Base-by-base conservation (phyloP, 2,329 filamentous ascomycete genomes). In the Botrytis tulipae region DNA sequence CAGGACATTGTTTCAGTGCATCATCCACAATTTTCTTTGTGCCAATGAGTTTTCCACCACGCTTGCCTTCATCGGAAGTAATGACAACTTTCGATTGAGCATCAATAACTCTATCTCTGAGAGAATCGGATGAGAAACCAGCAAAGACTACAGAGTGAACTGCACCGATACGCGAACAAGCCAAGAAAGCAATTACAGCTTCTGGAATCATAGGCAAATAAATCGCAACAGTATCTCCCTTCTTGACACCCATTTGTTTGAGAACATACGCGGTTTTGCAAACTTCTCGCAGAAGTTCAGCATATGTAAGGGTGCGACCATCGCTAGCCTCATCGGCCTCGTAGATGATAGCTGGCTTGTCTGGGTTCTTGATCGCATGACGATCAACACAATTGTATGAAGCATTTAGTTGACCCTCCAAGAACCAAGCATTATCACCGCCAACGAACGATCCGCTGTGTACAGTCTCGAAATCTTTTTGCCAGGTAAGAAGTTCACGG, bases 1-100 rank as follows among this genome's bases (percentile, higher is more conserved):
- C 91, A 29, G 95, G 95, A 84, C 95, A 98, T 84, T 97, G 94
- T 87, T 96, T 97, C 75, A 99, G 88, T 54, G 95, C 95, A 82
- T 98, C 96, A 81, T 99, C 96, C 78, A 98, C 96, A 82, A 99
- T 98, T 87, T 97, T 97, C 90, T 99, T 98, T 80, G 95, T 98
- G 80, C 93, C 93, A 82, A 99, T 98, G 80, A 97, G 84, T 87
- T 98, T 99, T 82, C 96, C 96, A 79, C 96, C 96, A 80, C 96
- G 94, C 89, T 97, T 97, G 81, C 96, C 96, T 87, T 99, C 96
- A 82, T 99, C 96, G 2, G 94, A 92, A 74, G 96, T 99, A 82
- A 99, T 98, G 84, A 98, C 92, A 71, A 98, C 93, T 86, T 92
- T 97, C 83, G 92, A 95, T 78, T 93, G 86, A 74, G 93, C 95